Evolutionary conservation across 257 asterid species (phyloP).

Genomic region (Avicennia marina): DNA sequence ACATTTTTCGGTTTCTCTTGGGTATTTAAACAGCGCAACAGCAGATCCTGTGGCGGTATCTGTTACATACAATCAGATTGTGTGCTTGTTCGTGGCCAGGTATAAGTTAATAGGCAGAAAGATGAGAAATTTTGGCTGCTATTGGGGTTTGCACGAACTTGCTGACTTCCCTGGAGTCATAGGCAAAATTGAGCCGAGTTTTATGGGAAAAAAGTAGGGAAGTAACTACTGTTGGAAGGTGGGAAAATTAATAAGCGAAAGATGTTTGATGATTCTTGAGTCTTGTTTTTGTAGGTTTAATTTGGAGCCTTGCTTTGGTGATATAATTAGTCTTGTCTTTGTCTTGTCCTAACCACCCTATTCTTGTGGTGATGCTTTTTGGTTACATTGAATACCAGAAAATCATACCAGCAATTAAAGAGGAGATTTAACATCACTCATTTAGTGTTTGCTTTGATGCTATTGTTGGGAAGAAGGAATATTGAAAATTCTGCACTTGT

Average conservation of each 20-base stretch:
- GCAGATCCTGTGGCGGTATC: slow-evolving; percentile 12
- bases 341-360: slow-evolving; percentile 12
- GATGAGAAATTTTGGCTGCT: slow-evolving; percentile 17
- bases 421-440: no score
- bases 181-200: slow-evolving; percentile 19
- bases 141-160: slow-evolving; percentile 12
- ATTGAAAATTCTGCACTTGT: no score
- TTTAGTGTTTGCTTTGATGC: no score
- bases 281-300: background rate
- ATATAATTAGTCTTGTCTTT: slow-evolving; percentile 16
- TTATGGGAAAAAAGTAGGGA: slow-evolving; percentile 9
- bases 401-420: no score
- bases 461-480: no score
- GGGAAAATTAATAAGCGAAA: slow-evolving; percentile 20
- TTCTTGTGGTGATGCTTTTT: slow-evolving; percentile 20
- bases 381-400: background rate
- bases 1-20: slow-evolving; percentile 73
- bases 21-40: slow-evolving; percentile 30
- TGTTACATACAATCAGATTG: slow-evolving; percentile 32
- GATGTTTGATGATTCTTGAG: slow-evolving; percentile 18
- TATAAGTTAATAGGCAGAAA: slow-evolving; percentile 22
- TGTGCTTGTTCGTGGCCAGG: slow-evolving; percentile 32
- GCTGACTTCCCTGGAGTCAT: slow-evolving; percentile 19
- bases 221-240: slow-evolving; percentile 13
- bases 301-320: slow-evolving; percentile 6